Conservation (phyloP, 2,329 filamentous ascomycete species). For the Fusarium sambucinum region DNA sequence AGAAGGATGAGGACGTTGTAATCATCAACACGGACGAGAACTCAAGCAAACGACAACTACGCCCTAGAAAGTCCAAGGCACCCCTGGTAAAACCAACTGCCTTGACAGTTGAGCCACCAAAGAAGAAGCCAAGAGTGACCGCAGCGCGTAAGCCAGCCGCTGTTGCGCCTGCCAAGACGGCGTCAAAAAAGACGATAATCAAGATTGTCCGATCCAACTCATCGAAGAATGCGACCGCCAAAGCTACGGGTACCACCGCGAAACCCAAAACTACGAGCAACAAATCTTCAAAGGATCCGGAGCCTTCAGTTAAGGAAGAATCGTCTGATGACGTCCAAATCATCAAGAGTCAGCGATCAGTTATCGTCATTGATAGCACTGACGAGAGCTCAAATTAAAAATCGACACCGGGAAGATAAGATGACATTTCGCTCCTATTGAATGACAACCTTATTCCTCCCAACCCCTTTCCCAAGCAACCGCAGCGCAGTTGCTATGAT, state of each 20-base stretch:
- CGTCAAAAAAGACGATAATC: slow-evolving; percentile 15
- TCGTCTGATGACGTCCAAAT: slow-evolving; percentile 16
- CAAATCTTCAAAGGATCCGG: slow-evolving; percentile 4
- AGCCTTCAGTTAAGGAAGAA: slow-evolving; percentile 10
- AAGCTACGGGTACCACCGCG: not conserved
- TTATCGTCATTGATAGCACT: slow-evolving; percentile 34
- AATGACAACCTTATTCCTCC: slow-evolving; percentile 11
- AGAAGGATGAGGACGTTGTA: slow-evolving; percentile 1
- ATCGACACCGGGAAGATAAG: slow-evolving; percentile 4
- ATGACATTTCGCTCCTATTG: slow-evolving; percentile 3
- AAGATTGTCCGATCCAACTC: slow-evolving; percentile 13
- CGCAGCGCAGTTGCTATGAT: slow-evolving; percentile 41
- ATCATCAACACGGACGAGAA: slow-evolving; percentile 22
- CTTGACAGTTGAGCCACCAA: slow-evolving; percentile 17
- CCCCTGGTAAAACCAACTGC: slow-evolving; percentile 20
- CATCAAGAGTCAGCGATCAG: slow-evolving; percentile 25
- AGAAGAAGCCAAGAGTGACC: slow-evolving; percentile 21
- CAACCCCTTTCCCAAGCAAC: slow-evolving; percentile 21
- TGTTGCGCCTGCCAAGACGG: slow-evolving; percentile 7
- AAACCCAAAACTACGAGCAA: not conserved
- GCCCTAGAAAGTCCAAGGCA: slow-evolving; percentile 38
- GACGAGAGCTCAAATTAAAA: slow-evolving; percentile 39
- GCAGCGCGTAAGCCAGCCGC: slow-evolving; percentile 19
- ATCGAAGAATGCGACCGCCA: slow-evolving; percentile 9
- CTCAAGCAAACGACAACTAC: slow-evolving; percentile 39